These are phyloP conservation scores for Pelargonium cotyledonis DNA, from an alignment of 441 rosid species.

Conservation along the genomic window DNA sequence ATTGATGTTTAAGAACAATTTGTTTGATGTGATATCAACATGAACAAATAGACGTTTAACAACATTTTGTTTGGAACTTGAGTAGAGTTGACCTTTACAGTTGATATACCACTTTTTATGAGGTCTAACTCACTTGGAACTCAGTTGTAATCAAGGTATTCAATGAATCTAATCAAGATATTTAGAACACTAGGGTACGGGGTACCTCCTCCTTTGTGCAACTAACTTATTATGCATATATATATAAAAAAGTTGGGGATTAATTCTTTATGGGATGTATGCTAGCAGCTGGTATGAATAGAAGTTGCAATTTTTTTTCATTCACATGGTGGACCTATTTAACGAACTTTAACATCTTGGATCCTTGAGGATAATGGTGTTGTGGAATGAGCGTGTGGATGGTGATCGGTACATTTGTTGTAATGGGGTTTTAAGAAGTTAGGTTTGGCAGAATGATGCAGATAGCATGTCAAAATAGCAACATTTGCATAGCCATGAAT, in stretches of 20 bases:
- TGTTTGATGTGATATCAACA: too few species aligned
- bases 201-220: neutral
- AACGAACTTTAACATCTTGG: neutral
- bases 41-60: neutral
- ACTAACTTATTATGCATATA: neutral
- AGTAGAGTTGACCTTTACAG: too few species aligned
- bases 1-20: too few species aligned
- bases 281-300: neutral
- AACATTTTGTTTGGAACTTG: neutral
- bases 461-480: neutral
- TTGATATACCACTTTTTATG: too few species aligned
- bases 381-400: neutral
- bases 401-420: neutral
- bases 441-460: neutral
- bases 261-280: neutral
- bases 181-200: neutral
- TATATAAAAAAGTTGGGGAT: neutral
- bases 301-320: neutral
- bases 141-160: neutral
- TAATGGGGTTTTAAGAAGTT: neutral
- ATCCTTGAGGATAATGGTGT: neutral
- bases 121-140: neutral
- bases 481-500: neutral
- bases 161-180: neutral
- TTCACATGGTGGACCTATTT: neutral